phyloP scores from a whole-genome alignment of 2,329 filamentous ascomycete species.

The Fusarium sp. region DNA sequence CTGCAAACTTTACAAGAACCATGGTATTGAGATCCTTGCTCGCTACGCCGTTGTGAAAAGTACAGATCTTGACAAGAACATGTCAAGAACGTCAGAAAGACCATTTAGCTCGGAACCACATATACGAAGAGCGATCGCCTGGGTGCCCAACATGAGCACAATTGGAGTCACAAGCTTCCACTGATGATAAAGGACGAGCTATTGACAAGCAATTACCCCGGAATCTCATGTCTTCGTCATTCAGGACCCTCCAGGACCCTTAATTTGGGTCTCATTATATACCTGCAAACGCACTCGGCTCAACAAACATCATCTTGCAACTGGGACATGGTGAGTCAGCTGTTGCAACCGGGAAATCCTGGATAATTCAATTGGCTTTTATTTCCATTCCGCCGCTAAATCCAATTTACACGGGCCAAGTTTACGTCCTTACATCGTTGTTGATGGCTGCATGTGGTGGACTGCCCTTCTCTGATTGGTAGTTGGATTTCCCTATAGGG shows the following conservation, averaged over 20 bases:
- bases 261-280: not conserved
- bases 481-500: conserved; percentile 10
- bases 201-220: not conserved
- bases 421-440: conserved; percentile 30
- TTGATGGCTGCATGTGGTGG: conserved; percentile 41
- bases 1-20: too few species aligned
- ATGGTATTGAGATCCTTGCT: too few species aligned
- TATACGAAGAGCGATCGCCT: too few species aligned
- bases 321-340: not conserved
- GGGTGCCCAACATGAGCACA: too few species aligned
- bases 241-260: not conserved
- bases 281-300: not conserved
- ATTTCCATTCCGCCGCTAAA: conserved; percentile 3
- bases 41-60: too few species aligned
- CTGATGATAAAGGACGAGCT: not conserved
- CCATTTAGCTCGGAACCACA: too few species aligned
- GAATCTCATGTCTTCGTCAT: not conserved
- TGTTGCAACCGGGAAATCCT: conserved; percentile 22
- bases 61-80: too few species aligned
- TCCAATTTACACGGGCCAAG: conserved; percentile 1
- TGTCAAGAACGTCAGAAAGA: too few species aligned
- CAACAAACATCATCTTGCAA: conserved; percentile 3
- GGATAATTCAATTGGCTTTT: conserved; percentile 11
- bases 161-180: too few species aligned
- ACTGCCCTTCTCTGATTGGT: conserved; percentile 36